A percentile compares a stretch with the other conserved stretches of the same genome.
Evolutionary conservation across 2,329 filamentous ascomycete species (phyloP).

Genomic region (Neofusicoccum sp.): DNA sequence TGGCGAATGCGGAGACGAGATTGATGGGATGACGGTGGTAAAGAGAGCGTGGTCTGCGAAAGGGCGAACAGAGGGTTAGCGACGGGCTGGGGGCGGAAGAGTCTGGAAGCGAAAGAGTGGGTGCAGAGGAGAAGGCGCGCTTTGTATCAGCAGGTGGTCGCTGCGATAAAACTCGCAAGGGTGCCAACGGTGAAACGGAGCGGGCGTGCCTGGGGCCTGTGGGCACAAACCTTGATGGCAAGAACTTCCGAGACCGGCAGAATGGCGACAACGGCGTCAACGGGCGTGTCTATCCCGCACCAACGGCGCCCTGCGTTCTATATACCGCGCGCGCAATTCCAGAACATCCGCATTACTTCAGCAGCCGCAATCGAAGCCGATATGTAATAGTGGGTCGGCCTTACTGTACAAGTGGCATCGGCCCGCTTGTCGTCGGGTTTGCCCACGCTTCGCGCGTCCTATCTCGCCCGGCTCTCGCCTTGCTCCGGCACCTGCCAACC

Average conservation of each 20-base stretch:
- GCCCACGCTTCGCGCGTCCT: constrained; percentile 13
- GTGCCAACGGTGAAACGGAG: constrained; percentile 8
- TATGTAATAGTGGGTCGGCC: constrained; percentile 15
- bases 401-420: constrained; percentile 14
- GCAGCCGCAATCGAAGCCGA: constrained; percentile 17
- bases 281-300: background rate
- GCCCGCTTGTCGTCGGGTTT: constrained; percentile 14
- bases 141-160: constrained; percentile 30
- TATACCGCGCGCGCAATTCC: constrained; percentile 7
- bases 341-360: constrained; percentile 20
- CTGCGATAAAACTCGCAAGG: background rate
- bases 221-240: background rate
- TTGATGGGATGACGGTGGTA: background rate
- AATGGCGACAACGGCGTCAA: constrained; percentile 8
- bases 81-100: background rate
- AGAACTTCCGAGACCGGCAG: background rate
- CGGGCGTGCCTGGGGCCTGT: constrained; percentile 1
- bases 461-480: background rate
- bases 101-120: background rate
- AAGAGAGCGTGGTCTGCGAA: background rate
- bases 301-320: background rate
- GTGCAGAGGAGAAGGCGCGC: background rate
- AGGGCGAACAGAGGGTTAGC: constrained; percentile 6
- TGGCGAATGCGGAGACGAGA: constrained; percentile 19
- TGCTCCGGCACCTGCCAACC: constrained; percentile 10